Evolutionary conservation across 331 rosid species (phyloP), one percentile per base, ranked within the genome.

Genomic region (Rhamnella rubrinervis): DNA sequence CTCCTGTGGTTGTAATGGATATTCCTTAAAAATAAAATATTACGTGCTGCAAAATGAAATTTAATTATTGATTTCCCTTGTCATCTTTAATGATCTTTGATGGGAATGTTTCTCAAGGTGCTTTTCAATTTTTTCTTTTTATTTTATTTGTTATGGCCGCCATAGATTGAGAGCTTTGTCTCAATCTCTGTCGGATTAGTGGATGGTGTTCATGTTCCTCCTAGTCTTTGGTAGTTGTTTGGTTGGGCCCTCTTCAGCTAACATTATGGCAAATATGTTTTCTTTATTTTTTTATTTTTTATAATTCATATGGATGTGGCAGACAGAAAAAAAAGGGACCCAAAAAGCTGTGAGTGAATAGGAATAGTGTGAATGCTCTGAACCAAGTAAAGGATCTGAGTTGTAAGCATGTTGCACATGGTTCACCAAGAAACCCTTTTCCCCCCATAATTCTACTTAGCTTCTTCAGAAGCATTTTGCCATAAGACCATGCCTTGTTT

Each of bases 281-380:
- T 57, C 49, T n/a, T 67, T 59, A 60, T 58, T 76, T 59, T 70
- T 75, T 65, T 63, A 46, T 26, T 50, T 25, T 73, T 63, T 12
- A 14, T 41, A 8, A 7, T 7, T 44, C 14, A 14, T 44, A 9
- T 11, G 55, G 68, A 35, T 49, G 35, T 75, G 83, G 88, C 75
- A 78, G 82, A 74, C 84, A 78, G 35, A 31, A 51, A 74, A 76
- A 65, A 76, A 65, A 1, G 49, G 13, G 76, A 74, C 62, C 50
- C 68, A 41, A 59, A 61, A 68, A 60, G 52, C 16, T 67, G 55
- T 35, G 50, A 56, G 71, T 69, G 63, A 59, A 49, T 63, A 19
- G 62, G 62, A 26, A 11, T 47, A 46, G 60, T 66, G 51, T 8
- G 39, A 50, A 58, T 26, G 62, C 23, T 9, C 37, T 53, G 57